phyloP scores from a whole-genome alignment of 2,329 filamentous ascomycete genomes.

The Cryphonectria naterciae region DNA sequence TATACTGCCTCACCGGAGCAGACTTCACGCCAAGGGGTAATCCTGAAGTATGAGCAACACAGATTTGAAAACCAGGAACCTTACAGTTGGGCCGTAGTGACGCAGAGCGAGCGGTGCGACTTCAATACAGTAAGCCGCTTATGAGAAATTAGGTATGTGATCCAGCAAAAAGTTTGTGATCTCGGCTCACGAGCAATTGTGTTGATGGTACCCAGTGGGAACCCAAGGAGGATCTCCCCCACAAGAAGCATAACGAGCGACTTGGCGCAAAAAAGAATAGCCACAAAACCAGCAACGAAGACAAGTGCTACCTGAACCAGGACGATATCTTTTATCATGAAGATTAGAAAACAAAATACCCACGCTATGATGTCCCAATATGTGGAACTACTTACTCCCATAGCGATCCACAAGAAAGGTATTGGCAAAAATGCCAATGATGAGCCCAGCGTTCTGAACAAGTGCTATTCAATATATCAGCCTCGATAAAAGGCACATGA shows the following conservation, averaged over 20 bases:
- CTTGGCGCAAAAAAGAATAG: slow-evolving; percentile 10
- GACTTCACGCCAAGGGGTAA: neutral
- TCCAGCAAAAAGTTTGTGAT: neutral
- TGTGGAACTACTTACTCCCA: slow-evolving; percentile 3
- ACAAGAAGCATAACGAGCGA: slow-evolving; percentile 12
- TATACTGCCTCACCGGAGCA: neutral
- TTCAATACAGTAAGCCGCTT: slow-evolving; percentile 14
- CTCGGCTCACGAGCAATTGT: slow-evolving; percentile 15
- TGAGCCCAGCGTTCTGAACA: slow-evolving; percentile 14
- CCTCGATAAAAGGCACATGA: neutral
- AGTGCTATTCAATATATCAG: neutral
- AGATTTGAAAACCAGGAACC: neutral
- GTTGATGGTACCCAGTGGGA: slow-evolving; percentile 14
- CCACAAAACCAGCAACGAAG: slow-evolving; percentile 3
- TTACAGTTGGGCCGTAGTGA: slow-evolving; percentile 16
- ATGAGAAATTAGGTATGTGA: neutral
- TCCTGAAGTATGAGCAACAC: neutral
- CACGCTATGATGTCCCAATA: neutral
- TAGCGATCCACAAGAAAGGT: slow-evolving; percentile 11
- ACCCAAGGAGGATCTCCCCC: slow-evolving; percentile 11
- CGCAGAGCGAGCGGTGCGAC: slow-evolving; percentile 11
- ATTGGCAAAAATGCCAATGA: slow-evolving; percentile 16
- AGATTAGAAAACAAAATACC: neutral
- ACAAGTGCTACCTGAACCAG: slow-evolving; percentile 12
- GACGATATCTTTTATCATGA: slow-evolving; percentile 5